Percentiles rank a stretch among this genome's conserved stretches.
Conservation (phyloP, 1,139 yeast genomes). For the Zygotorulaspora mrakii region DNA sequence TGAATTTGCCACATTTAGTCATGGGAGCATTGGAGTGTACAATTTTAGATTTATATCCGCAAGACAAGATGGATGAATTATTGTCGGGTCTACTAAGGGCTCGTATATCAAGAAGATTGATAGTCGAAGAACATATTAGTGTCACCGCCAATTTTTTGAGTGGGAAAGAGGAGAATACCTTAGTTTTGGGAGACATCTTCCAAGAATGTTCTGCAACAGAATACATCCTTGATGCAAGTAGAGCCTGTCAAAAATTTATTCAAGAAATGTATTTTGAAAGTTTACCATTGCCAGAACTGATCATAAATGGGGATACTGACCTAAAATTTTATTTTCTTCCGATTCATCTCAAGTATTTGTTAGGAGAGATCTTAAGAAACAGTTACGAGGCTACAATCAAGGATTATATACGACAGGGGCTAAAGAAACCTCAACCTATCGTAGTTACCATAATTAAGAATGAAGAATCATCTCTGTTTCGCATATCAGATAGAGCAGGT, state of each 20-base stretch:
- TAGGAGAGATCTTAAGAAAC: constrained; percentile 84
- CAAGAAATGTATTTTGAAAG: constrained; percentile 49
- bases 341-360: constrained; percentile 77
- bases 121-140: constrained; percentile 85
- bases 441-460: constrained; percentile 66
- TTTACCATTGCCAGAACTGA: constrained; percentile 66
- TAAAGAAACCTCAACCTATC: constrained; percentile 49
- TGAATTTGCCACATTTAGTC: constrained; percentile 80
- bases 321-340: constrained; percentile 76
- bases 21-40: constrained; percentile 90
- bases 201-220: constrained; percentile 73
- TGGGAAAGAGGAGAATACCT: constrained; percentile 39
- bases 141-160: constrained; percentile 59
- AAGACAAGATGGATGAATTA: constrained; percentile 60
- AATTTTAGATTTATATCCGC: constrained; percentile 58
- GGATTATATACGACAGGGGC: constrained; percentile 39
- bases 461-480: constrained; percentile 61
- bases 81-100: constrained; percentile 77
- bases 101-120: constrained; percentile 81
- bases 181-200: constrained; percentile 80
- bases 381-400: constrained; percentile 74
- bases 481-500: constrained; percentile 88
- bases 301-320: constrained; percentile 59
- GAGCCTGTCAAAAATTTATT: constrained; percentile 50
- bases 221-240: constrained; percentile 44